These are phyloP conservation scores for Blastomyces parvus DNA, from an alignment of 2,329 filamentous ascomycete species.

Conservation along the genomic window DNA sequence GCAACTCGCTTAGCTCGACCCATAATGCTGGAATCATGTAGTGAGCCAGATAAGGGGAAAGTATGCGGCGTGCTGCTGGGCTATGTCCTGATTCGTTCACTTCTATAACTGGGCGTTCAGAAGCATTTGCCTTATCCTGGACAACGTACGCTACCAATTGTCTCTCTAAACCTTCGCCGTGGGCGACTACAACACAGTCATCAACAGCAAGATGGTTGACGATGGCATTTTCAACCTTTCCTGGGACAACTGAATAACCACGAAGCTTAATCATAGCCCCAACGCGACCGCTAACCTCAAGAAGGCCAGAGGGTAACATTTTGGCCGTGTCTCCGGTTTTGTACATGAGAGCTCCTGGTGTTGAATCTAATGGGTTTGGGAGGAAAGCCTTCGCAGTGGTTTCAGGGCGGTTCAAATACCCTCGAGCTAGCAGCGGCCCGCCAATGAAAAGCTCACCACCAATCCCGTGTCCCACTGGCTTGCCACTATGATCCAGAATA, in stretches of 20 bases:
- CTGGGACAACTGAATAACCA: constrained; percentile 68
- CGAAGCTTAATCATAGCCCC: constrained; percentile 74
- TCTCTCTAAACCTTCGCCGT: constrained; percentile 64
- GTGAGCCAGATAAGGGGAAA: constrained; percentile 60
- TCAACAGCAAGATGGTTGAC: constrained; percentile 59
- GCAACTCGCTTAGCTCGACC: constrained; percentile 61
- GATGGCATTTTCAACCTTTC: constrained; percentile 65
- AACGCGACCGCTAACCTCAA: constrained; percentile 68
- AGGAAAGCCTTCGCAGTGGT: constrained; percentile 65
- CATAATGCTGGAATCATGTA: constrained; percentile 77
- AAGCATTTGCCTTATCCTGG: constrained; percentile 48
- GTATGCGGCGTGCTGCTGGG: constrained; percentile 54
- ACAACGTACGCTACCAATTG: constrained; percentile 72
- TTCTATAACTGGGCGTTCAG: constrained; percentile 50
- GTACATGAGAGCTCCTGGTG: constrained; percentile 59
- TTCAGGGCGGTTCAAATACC: constrained; percentile 71
- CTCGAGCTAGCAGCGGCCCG: constrained; percentile 62
- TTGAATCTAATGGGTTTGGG: constrained; percentile 53
- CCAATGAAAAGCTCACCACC: constrained; percentile 68
- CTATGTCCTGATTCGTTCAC: constrained; percentile 65
- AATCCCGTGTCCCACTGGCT: constrained; percentile 52
- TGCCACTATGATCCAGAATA: constrained; percentile 59
- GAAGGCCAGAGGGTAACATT: constrained; percentile 54
- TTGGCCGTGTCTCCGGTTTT: constrained; percentile 63
- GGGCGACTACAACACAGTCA: constrained; percentile 61